Evolutionary conservation across 768 basidiomycete species (phyloP).

Genomic region (Tephrocybe rancida): DNA sequence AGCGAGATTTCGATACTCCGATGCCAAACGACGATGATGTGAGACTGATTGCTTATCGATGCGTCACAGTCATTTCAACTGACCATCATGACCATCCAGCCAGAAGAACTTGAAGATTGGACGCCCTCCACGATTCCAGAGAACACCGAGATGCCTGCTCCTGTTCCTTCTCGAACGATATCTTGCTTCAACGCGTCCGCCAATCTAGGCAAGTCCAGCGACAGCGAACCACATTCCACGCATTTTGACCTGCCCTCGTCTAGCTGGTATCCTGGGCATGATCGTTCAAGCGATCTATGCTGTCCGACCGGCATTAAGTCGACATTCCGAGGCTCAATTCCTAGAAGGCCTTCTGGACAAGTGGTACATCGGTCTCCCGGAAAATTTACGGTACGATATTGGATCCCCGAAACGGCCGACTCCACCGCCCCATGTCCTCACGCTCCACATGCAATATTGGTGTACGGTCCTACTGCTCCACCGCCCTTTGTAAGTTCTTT

Average conservation of each 20-base stretch:
- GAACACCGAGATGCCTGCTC: conserved; percentile 26
- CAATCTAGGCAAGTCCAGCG: conserved; percentile 62
- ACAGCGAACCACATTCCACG: not conserved
- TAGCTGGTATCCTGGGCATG: conserved; percentile 69
- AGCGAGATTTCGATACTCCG: conserved; percentile 75
- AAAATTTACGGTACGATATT: conserved; percentile 66
- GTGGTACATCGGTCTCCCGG: conserved; percentile 74
- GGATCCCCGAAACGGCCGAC: conserved; percentile 41
- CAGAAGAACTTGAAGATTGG: conserved; percentile 68
- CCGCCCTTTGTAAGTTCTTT: conserved; percentile 69
- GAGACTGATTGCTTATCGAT: conserved; percentile 14
- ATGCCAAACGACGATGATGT: conserved; percentile 66
- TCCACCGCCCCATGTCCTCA: conserved; percentile 67
- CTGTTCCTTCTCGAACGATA: conserved; percentile 51
- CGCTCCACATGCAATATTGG: conserved; percentile 88
- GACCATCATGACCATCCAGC: conserved; percentile 29
- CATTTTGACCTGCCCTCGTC: conserved; percentile 8
- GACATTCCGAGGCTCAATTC: conserved; percentile 56
- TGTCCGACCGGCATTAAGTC: conserved; percentile 54
- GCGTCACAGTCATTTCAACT: not conserved
- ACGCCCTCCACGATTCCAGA: conserved; percentile 33
- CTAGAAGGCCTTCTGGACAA: conserved; percentile 69
- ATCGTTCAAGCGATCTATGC: conserved; percentile 76
- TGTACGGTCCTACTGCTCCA: conserved; percentile 74
- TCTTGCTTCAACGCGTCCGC: conserved; percentile 84